A percentile compares a stretch with the other conserved stretches of the same genome.
Conservation (phyloP, 2,329 filamentous ascomycete species). For the Penicillium sclerotiorum region DNA sequence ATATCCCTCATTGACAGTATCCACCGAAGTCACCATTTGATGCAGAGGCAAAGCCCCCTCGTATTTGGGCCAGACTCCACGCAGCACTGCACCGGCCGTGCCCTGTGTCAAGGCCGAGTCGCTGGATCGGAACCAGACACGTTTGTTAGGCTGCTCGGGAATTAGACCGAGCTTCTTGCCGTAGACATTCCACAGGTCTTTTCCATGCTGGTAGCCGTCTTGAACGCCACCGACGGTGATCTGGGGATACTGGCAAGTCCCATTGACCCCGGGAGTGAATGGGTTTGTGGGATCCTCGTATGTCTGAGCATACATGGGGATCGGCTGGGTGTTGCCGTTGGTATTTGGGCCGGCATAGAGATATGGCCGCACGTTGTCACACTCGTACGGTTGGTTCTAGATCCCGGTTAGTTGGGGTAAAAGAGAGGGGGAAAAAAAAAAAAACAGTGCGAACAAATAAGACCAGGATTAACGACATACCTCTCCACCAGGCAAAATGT, state of each 20-base stretch:
- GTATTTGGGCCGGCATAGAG: constrained; percentile 35
- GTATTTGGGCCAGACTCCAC: constrained; percentile 41
- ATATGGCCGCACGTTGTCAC: constrained; percentile 40
- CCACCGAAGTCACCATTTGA: constrained; percentile 39
- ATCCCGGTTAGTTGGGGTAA: neutral
- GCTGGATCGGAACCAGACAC: constrained; percentile 42
- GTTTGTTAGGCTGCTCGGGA: constrained; percentile 28
- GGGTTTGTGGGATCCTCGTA: constrained; percentile 41
- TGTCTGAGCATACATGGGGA: constrained; percentile 40
- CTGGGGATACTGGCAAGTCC: constrained; percentile 43
- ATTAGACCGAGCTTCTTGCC: constrained; percentile 36
- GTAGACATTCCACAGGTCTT: constrained; percentile 38
- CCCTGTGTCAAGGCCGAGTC: constrained; percentile 40
- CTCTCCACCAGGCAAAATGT: constrained; percentile 43
- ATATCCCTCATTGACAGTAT: constrained; percentile 41
- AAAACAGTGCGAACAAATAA: neutral
- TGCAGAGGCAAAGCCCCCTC: constrained; percentile 37
- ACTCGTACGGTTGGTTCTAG: constrained; percentile 42
- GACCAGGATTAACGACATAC: no score
- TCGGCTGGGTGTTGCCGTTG: constrained; percentile 19
- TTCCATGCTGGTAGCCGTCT: constrained; percentile 42
- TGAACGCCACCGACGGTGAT: constrained; percentile 43
- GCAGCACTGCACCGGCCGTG: constrained; percentile 41
- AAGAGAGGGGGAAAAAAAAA: no score
- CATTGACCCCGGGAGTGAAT: constrained; percentile 35